Conservation (phyloP, 768 basidiomycete species). For the Tylopilus sp. region DNA sequence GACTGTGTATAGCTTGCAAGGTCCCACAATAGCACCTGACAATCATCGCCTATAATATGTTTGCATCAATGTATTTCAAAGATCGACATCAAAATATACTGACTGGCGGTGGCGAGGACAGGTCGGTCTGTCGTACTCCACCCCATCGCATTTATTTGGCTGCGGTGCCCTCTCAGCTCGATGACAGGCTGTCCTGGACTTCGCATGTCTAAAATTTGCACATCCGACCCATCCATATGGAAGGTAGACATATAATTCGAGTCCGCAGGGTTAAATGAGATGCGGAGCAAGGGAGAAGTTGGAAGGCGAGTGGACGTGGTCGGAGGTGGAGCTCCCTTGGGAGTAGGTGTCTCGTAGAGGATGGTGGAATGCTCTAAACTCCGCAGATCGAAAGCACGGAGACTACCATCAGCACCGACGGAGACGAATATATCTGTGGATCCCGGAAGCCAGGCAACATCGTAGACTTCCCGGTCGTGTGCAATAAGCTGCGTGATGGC, state of each 20-base stretch:
- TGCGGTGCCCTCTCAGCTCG: conserved; percentile 82
- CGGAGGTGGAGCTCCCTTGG: conserved; percentile 61
- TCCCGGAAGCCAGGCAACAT: conserved; percentile 96
- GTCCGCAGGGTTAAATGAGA: conserved; percentile 87
- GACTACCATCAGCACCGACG: conserved; percentile 94
- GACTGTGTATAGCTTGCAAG: conserved; percentile 60
- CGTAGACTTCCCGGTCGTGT: conserved; percentile 94
- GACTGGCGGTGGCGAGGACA: conserved; percentile 84
- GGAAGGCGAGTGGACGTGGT: conserved; percentile 65
- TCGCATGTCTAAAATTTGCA: conserved; percentile 96
- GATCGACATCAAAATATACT: conserved; percentile 18
- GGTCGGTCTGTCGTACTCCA: conserved; percentile 88
- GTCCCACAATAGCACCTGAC: conserved; percentile 93
- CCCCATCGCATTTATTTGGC: conserved; percentile 79
- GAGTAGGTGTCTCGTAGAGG: conserved; percentile 88
- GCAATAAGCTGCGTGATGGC: conserved; percentile 98
- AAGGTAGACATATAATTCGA: conserved; percentile 97
- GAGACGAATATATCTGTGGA: conserved; percentile 98
- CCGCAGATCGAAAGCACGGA: conserved; percentile 95
- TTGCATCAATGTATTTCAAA: background rate
- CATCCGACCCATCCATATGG: conserved; percentile 86
- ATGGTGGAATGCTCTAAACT: conserved; percentile 98
- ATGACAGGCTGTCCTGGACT: conserved; percentile 94
- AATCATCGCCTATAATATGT: conserved; percentile 72
- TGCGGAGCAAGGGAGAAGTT: conserved; percentile 78